Conservation (phyloP, 257 asterid species). For the Solanum medicagineum region DNA sequence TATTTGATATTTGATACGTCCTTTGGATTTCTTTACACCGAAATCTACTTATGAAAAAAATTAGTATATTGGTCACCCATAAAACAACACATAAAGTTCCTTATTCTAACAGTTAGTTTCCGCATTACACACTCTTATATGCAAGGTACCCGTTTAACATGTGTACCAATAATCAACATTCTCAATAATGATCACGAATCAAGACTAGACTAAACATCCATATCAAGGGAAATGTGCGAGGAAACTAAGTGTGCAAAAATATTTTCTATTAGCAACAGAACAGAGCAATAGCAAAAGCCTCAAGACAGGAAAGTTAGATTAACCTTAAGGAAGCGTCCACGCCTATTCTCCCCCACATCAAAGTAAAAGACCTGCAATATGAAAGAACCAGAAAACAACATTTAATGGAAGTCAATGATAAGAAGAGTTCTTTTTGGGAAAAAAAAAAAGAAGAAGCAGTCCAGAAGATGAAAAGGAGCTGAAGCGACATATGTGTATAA, state of each 20-base stretch:
- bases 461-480: neutral
- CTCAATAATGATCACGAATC: neutral
- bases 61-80: neutral
- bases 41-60: neutral
- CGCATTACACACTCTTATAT: neutral
- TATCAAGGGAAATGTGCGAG: neutral
- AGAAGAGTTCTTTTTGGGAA: neutral
- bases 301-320: slow-evolving; percentile 4
- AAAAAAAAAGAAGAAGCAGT: neutral
- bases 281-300: neutral
- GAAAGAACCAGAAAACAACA: neutral
- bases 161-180: neutral
- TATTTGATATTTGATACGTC: neutral
- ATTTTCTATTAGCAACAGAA: neutral
- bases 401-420: neutral
- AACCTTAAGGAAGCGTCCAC: slow-evolving; percentile 97
- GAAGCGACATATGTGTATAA: neutral
- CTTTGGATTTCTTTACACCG: neutral
- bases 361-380: slow-evolving; percentile 73
- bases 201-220: neutral
- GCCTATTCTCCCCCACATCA: slow-evolving; percentile 89
- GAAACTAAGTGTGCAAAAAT: neutral
- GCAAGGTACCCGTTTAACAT: neutral
- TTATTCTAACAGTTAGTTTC: neutral
- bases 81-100: neutral